Percentiles rank a stretch among this genome's conserved stretches.
These are phyloP conservation scores for Oryza australiensis DNA, from an alignment of 176 grass and related monocot species.

Conservation along the genomic window DNA sequence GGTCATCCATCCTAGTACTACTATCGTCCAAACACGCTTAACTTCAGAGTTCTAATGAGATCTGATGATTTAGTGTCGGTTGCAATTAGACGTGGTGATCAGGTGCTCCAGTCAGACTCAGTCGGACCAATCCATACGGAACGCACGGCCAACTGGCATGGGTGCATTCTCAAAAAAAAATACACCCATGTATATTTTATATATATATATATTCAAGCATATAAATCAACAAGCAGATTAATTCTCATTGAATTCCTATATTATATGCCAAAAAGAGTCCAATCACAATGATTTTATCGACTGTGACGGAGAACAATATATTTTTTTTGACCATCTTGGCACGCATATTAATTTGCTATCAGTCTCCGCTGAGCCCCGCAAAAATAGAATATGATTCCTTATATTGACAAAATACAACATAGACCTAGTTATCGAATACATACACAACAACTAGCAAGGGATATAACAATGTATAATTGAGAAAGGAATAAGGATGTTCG, in stretches of 20 bases:
- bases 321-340: neutral
- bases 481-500: slow-evolving; percentile 15
- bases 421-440: neutral
- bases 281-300: neutral
- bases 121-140: too few relatives aligned
- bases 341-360: neutral
- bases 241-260: neutral
- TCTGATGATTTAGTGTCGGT: too few relatives aligned
- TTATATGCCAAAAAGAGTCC: neutral
- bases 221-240: too few relatives aligned
- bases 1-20: too few relatives aligned
- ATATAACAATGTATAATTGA: neutral
- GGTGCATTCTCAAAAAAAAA: too few relatives aligned
- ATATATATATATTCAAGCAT: neutral
- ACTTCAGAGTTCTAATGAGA: too few relatives aligned
- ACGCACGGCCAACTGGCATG: too few relatives aligned
- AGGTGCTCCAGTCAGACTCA: too few relatives aligned
- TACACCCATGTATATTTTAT: too few relatives aligned
- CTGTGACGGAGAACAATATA: too few relatives aligned
- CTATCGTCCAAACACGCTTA: too few relatives aligned
- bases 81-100: too few relatives aligned
- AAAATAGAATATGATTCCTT: slow-evolving; percentile 28
- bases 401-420: neutral
- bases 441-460: neutral
- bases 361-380: neutral